phyloP scores from a whole-genome alignment of 495 filamentous ascomycete species.

The Xylaria acuta region DNA sequence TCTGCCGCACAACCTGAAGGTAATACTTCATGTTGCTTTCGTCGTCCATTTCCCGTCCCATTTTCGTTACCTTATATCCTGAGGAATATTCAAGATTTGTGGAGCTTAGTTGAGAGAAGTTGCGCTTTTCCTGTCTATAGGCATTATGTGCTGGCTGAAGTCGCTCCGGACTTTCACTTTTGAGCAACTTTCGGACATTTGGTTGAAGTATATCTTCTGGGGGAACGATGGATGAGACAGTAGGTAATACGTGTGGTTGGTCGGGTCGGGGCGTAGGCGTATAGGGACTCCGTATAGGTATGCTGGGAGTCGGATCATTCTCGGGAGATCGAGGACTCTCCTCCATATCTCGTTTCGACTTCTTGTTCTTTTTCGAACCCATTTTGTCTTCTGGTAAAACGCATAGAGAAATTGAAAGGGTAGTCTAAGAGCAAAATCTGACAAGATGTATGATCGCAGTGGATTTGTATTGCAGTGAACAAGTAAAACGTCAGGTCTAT shows the following conservation, averaged over 20 bases:
- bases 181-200: no score
- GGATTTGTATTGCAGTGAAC: background rate
- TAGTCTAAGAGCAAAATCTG: background rate
- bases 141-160: no score
- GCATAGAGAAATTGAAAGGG: background rate
- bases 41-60: background rate
- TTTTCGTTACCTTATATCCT: background rate
- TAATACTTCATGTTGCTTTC: background rate
- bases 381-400: background rate
- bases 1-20: background rate
- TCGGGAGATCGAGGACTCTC: background rate
- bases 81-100: background rate
- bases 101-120: background rate
- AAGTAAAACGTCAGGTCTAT: background rate
- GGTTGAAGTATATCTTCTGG: no score
- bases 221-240: no score
- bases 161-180: no score
- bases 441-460: background rate
- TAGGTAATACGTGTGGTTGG: no score
- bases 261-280: no score
- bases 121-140: no score
- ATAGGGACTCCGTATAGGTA: no score
- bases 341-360: background rate
- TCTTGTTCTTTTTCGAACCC: background rate
- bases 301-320: background rate